These are phyloP conservation scores for Botrytis squamosa DNA, from an alignment of 2,329 filamentous ascomycete species.

Conservation along the genomic window DNA sequence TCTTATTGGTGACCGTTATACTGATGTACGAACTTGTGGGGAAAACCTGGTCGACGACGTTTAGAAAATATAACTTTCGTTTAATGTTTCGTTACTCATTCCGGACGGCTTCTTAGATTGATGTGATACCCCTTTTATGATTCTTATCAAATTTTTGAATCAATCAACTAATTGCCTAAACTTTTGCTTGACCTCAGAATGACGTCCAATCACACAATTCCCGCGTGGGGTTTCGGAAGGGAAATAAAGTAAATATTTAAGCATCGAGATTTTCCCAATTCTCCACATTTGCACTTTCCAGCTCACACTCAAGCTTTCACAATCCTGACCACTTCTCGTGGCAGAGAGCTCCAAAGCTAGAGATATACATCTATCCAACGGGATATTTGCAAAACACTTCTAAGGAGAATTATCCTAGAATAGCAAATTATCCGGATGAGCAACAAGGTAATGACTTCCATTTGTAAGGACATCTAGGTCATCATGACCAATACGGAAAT, in stretches of 20 bases:
- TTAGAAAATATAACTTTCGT: neutral
- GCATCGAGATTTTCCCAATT: neutral
- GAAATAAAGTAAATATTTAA: constrained; percentile 1
- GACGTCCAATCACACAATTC: neutral
- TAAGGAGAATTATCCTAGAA: neutral
- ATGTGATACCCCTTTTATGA: neutral
- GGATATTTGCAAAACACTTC: neutral
- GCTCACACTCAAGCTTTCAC: neutral
- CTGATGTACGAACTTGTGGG: constrained; percentile 12
- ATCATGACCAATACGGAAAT: neutral
- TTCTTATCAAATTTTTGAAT: neutral
- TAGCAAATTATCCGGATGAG: neutral
- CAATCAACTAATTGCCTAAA: neutral
- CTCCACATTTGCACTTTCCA: neutral
- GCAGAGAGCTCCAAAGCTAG: neutral
- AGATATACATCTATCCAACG: neutral
- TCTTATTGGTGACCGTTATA: neutral
- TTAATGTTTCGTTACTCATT: neutral
- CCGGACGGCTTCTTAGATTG: neutral
- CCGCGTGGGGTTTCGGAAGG: neutral
- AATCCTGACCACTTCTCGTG: neutral
- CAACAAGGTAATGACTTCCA: neutral
- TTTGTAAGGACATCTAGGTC: neutral
- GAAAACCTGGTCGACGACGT: neutral
- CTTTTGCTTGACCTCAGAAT: neutral